Percentiles rank a stretch among this genome's conserved stretches.
Evolutionary conservation across 306 rosid genomes (phyloP).

Genomic region (Glycyrrhiza uralensis): DNA sequence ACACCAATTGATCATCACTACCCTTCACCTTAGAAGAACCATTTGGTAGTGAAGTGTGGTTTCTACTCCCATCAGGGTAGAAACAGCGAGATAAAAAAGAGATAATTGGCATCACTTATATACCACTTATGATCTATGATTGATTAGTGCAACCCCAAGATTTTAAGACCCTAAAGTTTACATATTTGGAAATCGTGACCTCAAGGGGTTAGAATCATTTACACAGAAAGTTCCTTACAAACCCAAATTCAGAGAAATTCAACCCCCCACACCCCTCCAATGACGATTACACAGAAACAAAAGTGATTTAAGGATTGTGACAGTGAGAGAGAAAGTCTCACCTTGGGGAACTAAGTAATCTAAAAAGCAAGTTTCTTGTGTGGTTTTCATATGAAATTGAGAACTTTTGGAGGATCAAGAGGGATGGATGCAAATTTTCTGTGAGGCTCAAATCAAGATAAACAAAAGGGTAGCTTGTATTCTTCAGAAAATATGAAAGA

Average conservation of each 20-base stretch:
- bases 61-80: background rate
- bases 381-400: background rate
- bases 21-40: conserved; percentile 10
- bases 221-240: too few species aligned
- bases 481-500: background rate
- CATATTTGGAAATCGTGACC: background rate
- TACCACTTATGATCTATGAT: background rate
- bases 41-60: background rate
- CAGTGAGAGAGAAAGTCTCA: background rate
- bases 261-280: too few species aligned
- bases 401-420: background rate
- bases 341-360: background rate
- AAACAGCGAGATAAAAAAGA: conserved; percentile 26
- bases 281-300: background rate
- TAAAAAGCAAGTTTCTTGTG: background rate
- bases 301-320: background rate
- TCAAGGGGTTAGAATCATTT: background rate
- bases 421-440: background rate
- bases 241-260: too few species aligned
- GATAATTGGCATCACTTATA: conserved; percentile 11
- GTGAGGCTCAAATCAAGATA: background rate
- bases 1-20: background rate
- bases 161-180: background rate
- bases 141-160: background rate
- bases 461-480: background rate